Base-by-base conservation (phyloP, 1,139 yeast genomes). In the Nadsonia commutata region DNA sequence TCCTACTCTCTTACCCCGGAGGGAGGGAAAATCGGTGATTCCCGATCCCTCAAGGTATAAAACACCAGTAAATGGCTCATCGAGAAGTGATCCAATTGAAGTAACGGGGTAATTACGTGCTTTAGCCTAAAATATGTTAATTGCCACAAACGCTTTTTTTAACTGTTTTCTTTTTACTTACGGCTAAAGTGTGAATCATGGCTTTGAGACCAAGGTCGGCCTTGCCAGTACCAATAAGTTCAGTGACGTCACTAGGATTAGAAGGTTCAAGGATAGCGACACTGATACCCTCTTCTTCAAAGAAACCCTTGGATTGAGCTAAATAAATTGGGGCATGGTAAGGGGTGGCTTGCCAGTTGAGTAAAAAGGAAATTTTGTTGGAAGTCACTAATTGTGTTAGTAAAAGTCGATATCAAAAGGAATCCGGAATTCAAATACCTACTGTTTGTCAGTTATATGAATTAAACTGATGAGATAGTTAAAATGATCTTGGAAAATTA, bases 161-260 rank as follows among this genome's bases (percentile, higher is more conserved):
- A n/a, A n/a, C n/a, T n/a, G n/a, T n/a, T n/a, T n/a, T n/a, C n/a
- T n/a, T n/a, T n/a, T n/a, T n/a, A 36, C 77, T 27, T 27, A 27
- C 33, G 46, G 78, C 78, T 51, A 73, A 62, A 2, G 78, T 73
- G 51, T 73, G 78, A 50, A 73, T 73, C 78, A 73, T 73, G 39
- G 78, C 78, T 56, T 73, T 73, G 49, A 73, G 62, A 16, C 78
- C 78, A 74, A 73, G 71, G 55, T 73, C 77, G 44, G 72, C 64
- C 51, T 73, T 73, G 18, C 78, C 78, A 2, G 72, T 64, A 2
- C 78, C 78, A 54, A 73, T 70, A 51, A 73, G 63, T 49, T 72
- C 77, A 38, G 78, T 73, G 38, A 73, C 78, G 57, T 73, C 78
- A 11, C 76, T 70, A 18, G 78, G 78, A 52, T 73, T 72, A 39